Percentiles rank a stretch among this genome's conserved stretches.
phyloP scores from a whole-genome alignment of 2,329 filamentous ascomycete genomes.

The Colletotrichum acutatum region DNA sequence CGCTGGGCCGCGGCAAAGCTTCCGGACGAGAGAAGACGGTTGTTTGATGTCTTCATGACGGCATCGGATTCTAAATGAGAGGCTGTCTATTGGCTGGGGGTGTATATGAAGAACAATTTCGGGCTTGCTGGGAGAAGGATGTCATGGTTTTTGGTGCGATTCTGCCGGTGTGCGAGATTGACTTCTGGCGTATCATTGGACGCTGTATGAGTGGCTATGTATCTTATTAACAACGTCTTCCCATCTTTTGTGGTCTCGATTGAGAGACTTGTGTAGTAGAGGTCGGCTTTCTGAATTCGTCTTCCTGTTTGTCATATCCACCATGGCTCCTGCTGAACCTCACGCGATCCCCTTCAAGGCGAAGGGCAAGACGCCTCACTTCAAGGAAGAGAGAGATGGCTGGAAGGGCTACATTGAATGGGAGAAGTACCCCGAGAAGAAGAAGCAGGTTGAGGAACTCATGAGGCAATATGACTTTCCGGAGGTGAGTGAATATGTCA shows the following conservation, averaged over 20 bases:
- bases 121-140: neutral
- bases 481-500: constrained; percentile 31
- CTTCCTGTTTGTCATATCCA: neutral
- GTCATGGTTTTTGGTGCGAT: neutral
- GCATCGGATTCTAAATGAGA: neutral
- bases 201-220: neutral
- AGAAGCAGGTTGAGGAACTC: constrained; percentile 66
- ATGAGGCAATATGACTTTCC: constrained; percentile 42
- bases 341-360: constrained; percentile 9
- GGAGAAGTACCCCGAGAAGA: constrained; percentile 77
- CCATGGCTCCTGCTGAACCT: constrained; percentile 20
- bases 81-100: neutral
- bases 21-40: neutral
- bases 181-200: neutral
- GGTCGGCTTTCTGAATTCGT: too few species aligned
- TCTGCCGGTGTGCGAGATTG: neutral
- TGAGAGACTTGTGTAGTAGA: too few species aligned
- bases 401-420: constrained; percentile 70
- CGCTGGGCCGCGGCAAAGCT: neutral
- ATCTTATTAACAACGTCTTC: neutral
- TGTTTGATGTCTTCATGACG: constrained; percentile 11
- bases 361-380: constrained; percentile 12
- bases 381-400: constrained; percentile 20
- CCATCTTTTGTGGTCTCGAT: too few species aligned
- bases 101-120: too few species aligned